Percentiles rank a stretch among this genome's conserved stretches.
Conservation (phyloP, 495 filamentous ascomycete species). For the Hyaloscypha finlandica region DNA sequence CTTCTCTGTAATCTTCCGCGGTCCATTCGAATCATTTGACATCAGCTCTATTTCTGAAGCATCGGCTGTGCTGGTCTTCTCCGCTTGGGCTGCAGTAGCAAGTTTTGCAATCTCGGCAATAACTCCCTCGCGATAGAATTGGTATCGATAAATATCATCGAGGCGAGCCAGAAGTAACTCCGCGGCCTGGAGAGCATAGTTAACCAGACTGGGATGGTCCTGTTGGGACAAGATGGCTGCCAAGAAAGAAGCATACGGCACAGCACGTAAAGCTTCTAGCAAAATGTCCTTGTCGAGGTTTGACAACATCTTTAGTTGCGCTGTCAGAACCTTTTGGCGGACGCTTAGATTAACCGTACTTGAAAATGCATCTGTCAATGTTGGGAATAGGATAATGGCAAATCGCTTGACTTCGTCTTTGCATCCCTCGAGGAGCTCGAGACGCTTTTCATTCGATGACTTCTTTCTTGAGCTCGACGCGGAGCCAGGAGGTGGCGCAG, state of each 20-base stretch:
- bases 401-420: conserved; percentile 87
- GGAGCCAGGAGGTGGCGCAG: conserved; percentile 31
- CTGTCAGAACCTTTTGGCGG: conserved; percentile 92
- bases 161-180: conserved; percentile 84
- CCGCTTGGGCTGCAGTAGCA: conserved; percentile 36
- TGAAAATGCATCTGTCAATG: conserved; percentile 94
- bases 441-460: conserved; percentile 72
- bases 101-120: conserved; percentile 88
- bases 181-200: conserved; percentile 81
- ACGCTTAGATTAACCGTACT: conserved; percentile 98
- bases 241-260: conserved; percentile 96
- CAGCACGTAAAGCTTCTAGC: conserved; percentile 81
- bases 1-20: conserved; percentile 32
- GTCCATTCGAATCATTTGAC: conserved; percentile 4
- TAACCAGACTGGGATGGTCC: conserved; percentile 86
- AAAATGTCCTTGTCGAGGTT: conserved; percentile 84
- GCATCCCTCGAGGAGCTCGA: conserved; percentile 76
- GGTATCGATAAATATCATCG: conserved; percentile 86
- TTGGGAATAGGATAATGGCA: conserved; percentile 92
- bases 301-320: conserved; percentile 98
- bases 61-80: conserved; percentile 16
- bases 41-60: conserved; percentile 9
- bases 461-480: conserved; percentile 46
- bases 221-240: conserved; percentile 95
- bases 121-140: conserved; percentile 97